Percentiles rank a stretch among this genome's conserved stretches.
Evolutionary conservation across 2,329 filamentous ascomycete species (phyloP).

Genomic region (Trichophyton mentagrophytes): DNA sequence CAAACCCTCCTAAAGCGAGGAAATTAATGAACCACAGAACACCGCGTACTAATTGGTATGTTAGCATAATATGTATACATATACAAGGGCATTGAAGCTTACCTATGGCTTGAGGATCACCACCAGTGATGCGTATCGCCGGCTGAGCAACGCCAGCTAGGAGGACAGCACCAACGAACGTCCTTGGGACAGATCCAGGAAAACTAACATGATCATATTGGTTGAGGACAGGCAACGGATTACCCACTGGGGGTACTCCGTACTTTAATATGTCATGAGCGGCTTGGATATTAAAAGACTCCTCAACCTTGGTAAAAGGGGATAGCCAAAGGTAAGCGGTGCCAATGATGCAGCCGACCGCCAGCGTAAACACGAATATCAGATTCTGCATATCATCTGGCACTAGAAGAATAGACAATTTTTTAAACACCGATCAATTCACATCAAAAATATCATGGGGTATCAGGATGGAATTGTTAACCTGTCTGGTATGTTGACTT

Average conservation of each 20-base stretch:
- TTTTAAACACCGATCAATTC: no score
- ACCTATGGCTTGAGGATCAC: background rate
- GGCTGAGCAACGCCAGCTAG: slow-evolving; percentile 63
- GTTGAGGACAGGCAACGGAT: slow-evolving; percentile 16
- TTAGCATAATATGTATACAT: background rate
- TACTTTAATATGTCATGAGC: slow-evolving; percentile 77
- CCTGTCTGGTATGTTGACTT: no score
- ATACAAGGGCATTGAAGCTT: background rate
- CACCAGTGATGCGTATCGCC: slow-evolving; percentile 39
- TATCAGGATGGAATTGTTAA: no score
- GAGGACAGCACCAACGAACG: slow-evolving; percentile 69
- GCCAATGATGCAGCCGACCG: background rate
- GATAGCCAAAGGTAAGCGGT: slow-evolving; percentile 33
- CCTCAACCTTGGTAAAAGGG: slow-evolving; percentile 94
- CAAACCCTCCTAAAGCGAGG: slow-evolving; percentile 52
- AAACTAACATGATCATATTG: slow-evolving; percentile 82
- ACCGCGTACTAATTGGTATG: slow-evolving; percentile 47
- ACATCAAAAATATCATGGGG: no score
- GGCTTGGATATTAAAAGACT: slow-evolving; percentile 95
- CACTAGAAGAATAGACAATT: background rate
- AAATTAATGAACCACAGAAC: slow-evolving; percentile 69
- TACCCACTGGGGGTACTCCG: slow-evolving; percentile 51
- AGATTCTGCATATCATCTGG: background rate
- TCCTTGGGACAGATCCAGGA: slow-evolving; percentile 79
- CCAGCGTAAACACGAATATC: background rate